These are phyloP conservation scores for Backusella psychrophila DNA, from an alignment of 192 early-diverging fungal genomes.

Conservation along the genomic window DNA sequence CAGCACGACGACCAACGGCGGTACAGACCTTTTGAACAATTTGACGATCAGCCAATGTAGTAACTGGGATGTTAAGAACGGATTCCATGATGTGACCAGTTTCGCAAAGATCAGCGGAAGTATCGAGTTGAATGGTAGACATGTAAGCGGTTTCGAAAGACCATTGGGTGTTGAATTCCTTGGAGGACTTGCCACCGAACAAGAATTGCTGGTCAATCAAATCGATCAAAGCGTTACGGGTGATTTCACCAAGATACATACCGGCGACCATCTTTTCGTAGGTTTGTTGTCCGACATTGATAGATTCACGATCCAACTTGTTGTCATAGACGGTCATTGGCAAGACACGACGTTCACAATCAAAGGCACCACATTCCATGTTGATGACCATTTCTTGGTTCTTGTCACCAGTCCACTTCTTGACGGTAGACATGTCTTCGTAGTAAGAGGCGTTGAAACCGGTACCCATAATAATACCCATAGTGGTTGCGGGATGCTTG, in stretches of 20 bases:
- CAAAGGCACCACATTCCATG: slow-evolving; percentile 94
- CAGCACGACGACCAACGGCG: slow-evolving; percentile 79
- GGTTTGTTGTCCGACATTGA: slow-evolving; percentile 78
- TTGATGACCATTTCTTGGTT: slow-evolving; percentile 82
- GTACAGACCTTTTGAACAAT: slow-evolving; percentile 77
- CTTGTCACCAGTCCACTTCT: slow-evolving; percentile 36
- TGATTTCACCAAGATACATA: slow-evolving; percentile 91
- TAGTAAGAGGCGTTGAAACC: slow-evolving; percentile 84
- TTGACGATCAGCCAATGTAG: slow-evolving; percentile 78
- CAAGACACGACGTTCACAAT: slow-evolving; percentile 71
- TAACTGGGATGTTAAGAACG: slow-evolving; percentile 58
- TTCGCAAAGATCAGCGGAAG: slow-evolving; percentile 54
- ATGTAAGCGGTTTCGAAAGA: slow-evolving; percentile 77
- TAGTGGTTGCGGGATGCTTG: slow-evolving; percentile 70
- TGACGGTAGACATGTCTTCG: slow-evolving; percentile 42
- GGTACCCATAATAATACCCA: slow-evolving; percentile 93
- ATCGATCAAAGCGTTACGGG: slow-evolving; percentile 70
- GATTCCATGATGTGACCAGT: slow-evolving; percentile 71
- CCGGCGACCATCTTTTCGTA: slow-evolving; percentile 96
- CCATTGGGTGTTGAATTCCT: slow-evolving; percentile 66
- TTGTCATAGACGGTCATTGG: slow-evolving; percentile 84
- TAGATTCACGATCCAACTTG: slow-evolving; percentile 77
- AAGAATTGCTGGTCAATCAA: slow-evolving; percentile 77
- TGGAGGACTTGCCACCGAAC: slow-evolving; percentile 64
- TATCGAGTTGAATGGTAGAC: slow-evolving; percentile 70